Evolutionary conservation across 352 stramenopile species (phyloP).

Genomic region (Phytopythium chamaehyphon): DNA sequence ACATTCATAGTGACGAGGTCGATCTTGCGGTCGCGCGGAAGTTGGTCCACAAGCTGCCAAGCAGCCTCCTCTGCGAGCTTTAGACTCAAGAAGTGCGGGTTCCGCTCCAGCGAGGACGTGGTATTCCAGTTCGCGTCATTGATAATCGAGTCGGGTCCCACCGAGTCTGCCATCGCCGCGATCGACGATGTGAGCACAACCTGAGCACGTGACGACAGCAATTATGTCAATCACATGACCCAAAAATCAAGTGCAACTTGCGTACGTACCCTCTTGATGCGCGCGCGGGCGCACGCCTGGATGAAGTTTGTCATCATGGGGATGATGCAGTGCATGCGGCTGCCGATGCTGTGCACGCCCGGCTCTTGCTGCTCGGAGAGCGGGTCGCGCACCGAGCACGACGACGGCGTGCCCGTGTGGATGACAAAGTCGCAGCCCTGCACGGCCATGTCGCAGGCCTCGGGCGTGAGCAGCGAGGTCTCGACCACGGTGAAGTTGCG

Average conservation of each 20-base stretch:
- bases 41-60: slow-evolving; percentile 85
- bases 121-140: slow-evolving; percentile 87
- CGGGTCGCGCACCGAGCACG: slow-evolving; percentile 82
- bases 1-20: slow-evolving; percentile 88
- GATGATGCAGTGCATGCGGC: slow-evolving; percentile 89
- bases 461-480: slow-evolving; percentile 81
- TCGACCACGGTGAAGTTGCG: slow-evolving; percentile 87
- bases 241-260: not conserved
- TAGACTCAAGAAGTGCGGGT: slow-evolving; percentile 85
- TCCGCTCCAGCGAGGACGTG: slow-evolving; percentile 74
- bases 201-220: slow-evolving; percentile 7
- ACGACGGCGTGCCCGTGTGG: slow-evolving; percentile 83
- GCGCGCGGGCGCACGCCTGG: slow-evolving; percentile 72
- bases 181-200: slow-evolving; percentile 85
- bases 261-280: slow-evolving; percentile 60
- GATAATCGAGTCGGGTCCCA: slow-evolving; percentile 71
- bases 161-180: slow-evolving; percentile 79
- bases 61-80: slow-evolving; percentile 85
- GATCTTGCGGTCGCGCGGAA: slow-evolving; percentile 75
- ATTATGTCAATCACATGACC: not conserved
- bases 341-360: slow-evolving; percentile 85
- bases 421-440: slow-evolving; percentile 89
- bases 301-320: slow-evolving; percentile 93
- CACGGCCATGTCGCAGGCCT: slow-evolving; percentile 86
- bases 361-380: slow-evolving; percentile 82